phyloP scores from a whole-genome alignment of 208 protist species.

The Leishmania lainsoni region DNA sequence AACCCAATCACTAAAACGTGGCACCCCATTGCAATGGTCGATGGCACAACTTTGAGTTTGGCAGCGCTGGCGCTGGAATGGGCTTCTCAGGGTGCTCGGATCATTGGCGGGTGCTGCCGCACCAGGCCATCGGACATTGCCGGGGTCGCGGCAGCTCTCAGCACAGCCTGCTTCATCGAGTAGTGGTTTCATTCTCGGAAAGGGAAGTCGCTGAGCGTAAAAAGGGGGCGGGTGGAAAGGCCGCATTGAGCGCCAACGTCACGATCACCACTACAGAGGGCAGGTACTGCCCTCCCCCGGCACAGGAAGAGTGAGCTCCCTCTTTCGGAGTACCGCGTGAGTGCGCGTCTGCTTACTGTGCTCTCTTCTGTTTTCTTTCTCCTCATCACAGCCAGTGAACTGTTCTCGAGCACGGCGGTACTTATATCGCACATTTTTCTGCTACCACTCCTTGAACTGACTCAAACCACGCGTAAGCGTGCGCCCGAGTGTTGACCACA shows the following conservation, averaged over 20 bases:
- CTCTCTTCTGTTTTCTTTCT: not conserved
- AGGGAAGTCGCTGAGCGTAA: not conserved
- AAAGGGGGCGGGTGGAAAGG: not conserved
- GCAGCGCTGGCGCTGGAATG: slow-evolving; percentile 24
- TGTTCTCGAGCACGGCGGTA: not conserved
- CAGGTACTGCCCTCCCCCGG: not conserved
- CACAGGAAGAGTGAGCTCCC: not conserved
- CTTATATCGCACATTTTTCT: not conserved
- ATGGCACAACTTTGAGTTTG: slow-evolving; percentile 21
- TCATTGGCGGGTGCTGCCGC: slow-evolving; percentile 64
- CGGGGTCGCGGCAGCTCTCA: slow-evolving; percentile 8
- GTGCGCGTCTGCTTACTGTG: not conserved
- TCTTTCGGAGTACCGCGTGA: not conserved
- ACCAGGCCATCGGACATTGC: slow-evolving; percentile 29
- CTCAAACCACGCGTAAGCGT: not conserved
- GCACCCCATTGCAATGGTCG: slow-evolving; percentile 2
- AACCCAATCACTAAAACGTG: slow-evolving; percentile 40
- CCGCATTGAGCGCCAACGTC: not conserved
- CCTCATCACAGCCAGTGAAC: not conserved
- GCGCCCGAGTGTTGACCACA: not conserved
- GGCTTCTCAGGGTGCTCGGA: slow-evolving; percentile 32
- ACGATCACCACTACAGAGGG: not conserved
- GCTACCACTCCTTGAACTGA: not conserved
- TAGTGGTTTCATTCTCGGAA: slow-evolving; percentile 1
- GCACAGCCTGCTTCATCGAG: not conserved